phyloP scores from a whole-genome alignment of 2,329 filamentous ascomycete genomes.

The Metarhizium anisopliae region DNA sequence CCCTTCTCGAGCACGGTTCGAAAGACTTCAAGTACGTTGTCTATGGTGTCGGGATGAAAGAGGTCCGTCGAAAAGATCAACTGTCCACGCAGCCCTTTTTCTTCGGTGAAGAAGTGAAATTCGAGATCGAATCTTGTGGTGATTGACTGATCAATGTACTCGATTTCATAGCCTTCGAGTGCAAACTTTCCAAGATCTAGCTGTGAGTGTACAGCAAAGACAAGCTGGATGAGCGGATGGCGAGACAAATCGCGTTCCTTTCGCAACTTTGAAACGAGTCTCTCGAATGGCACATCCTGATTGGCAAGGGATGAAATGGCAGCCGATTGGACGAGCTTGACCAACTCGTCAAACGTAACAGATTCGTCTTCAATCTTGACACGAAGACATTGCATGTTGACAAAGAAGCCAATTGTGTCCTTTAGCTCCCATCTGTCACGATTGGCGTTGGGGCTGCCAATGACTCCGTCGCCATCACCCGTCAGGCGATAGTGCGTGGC shows the following conservation, averaged over 20 bases:
- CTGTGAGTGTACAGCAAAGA: too few species aligned
- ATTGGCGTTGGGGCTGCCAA: constrained; percentile 15
- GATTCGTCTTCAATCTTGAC: too few species aligned
- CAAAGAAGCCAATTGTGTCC: constrained; percentile 16
- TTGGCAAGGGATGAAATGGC: constrained; percentile 10
- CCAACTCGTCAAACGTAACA: too few species aligned
- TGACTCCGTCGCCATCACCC: constrained; percentile 14
- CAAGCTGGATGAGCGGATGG: too few species aligned
- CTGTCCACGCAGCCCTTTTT: too few species aligned
- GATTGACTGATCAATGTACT: not conserved
- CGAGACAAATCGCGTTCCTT: constrained; percentile 7
- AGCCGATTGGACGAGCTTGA: too few species aligned
- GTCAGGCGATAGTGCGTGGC: too few species aligned
- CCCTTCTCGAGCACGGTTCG: too few species aligned
- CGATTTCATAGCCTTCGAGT: not conserved
- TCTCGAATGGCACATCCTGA: constrained; percentile 14
- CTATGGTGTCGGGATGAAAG: too few species aligned
- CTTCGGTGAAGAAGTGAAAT: not conserved
- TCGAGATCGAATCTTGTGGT: constrained; percentile 1
- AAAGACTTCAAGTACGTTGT: too few species aligned
- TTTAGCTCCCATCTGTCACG: constrained; percentile 13
- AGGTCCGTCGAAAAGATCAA: too few species aligned
- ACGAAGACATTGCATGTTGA: constrained; percentile 4
- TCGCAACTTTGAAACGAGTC: constrained; percentile 7
- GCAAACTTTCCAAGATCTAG: not conserved